phyloP scores from a whole-genome alignment of 768 basidiomycete genomes.

The Lactarius sanguifluus region DNA sequence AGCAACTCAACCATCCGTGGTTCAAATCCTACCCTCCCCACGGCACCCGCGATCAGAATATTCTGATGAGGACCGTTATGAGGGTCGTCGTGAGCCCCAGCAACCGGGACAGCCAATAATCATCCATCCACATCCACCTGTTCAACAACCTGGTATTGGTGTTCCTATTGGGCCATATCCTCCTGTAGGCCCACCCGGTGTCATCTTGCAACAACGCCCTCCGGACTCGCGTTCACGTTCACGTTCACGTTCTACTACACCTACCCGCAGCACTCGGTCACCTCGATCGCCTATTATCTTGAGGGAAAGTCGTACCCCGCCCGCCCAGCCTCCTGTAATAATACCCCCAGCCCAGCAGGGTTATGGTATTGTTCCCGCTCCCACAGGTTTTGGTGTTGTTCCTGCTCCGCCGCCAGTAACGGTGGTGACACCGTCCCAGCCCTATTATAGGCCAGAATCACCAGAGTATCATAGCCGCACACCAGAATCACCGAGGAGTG shows the following conservation, averaged over 20 bases:
- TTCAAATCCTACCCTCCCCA: not conserved
- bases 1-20: not conserved
- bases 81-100: not conserved
- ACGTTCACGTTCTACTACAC: slow-evolving; percentile 1
- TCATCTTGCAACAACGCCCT: not conserved
- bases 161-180: not conserved
- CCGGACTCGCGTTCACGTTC: not conserved
- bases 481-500: slow-evolving; percentile 2
- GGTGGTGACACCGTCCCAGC: not conserved
- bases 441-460: not conserved
- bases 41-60: not conserved
- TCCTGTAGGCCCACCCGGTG: not conserved
- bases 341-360: not conserved
- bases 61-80: slow-evolving; percentile 5
- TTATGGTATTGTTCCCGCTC: not conserved
- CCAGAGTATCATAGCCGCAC: slow-evolving; percentile 11
- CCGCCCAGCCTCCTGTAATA: not conserved
- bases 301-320: not conserved
- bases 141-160: not conserved
- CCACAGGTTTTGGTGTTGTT: not conserved
- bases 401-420: not conserved
- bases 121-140: slow-evolving; percentile 10
- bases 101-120: slow-evolving; percentile 16
- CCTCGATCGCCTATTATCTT: not conserved
- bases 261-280: slow-evolving; percentile 1